Base-by-base conservation (phyloP, 768 basidiomycete species). In the Lactarius deliciosus region DNA sequence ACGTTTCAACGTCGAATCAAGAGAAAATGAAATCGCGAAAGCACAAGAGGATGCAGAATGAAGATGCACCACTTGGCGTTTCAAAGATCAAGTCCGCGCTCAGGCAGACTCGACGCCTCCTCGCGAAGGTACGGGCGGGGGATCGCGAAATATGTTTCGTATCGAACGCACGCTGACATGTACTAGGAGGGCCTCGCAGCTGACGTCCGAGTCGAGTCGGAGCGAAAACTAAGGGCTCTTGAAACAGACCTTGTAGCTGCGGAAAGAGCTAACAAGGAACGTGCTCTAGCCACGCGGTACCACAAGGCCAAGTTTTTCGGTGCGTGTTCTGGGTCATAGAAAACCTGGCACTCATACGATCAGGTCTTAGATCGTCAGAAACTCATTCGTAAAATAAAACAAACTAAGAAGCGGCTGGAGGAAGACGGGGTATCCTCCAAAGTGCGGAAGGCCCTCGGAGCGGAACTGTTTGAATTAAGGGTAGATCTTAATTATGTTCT, bases 241-340 rank as follows among this genome's bases (percentile, higher is more conserved):
- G 87, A 96, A 74, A 82, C 78, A 8, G 93, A 94, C 70, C 81
- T 95, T 16, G 82, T 79, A 30, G 81, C 79, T 63, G 89, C 89
- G 0, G 87, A 91, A 76, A 72, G 75, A 28, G 81, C 82, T 41
- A 82, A 82, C 57, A 88, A 88, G 74, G 92, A 93, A 76, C 85
- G 90, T 56, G 79, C 86, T 53, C 80, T 92, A 71, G 91, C 92
- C 0, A 77, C 83, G 47, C 85, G 85, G 68, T 98, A 98, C 76
- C 94, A 95, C 72, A 93, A 87, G 79, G 79, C 95, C 72, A 96
- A 94, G 76, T 98, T 98, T 78, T 97, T 98, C 69, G 95, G 94
- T 95, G 68, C 70, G 81, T 75, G 9, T 32, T 8, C 25, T 36
- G 16, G 11, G 53, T 45, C 38, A 28, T 58, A 25, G 11, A 30